Percentiles rank a stretch among this genome's conserved stretches.
These are phyloP conservation scores for Aspergillus calidoustus DNA, from an alignment of 2,329 filamentous ascomycete genomes.

Conservation along the genomic window DNA sequence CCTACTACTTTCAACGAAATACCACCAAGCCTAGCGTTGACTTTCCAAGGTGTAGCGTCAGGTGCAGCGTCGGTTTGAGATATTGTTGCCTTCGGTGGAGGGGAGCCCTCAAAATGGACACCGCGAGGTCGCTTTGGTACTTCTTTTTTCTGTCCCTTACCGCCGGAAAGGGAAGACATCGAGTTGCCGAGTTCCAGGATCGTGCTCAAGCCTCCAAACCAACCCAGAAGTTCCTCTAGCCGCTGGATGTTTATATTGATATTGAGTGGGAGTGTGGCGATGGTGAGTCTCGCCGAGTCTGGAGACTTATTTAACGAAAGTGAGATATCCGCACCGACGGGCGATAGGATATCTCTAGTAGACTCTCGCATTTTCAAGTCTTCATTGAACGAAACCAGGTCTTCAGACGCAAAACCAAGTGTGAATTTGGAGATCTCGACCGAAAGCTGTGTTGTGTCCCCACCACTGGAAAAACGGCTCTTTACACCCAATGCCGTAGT, in stretches of 20 bases:
- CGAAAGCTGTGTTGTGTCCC: conserved; percentile 31
- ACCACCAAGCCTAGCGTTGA: conserved; percentile 77
- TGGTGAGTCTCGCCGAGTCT: conserved; percentile 53
- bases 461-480: conserved; percentile 28
- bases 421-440: conserved; percentile 48
- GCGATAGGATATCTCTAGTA: conserved; percentile 44
- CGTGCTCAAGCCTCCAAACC: conserved; percentile 90
- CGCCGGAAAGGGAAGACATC: conserved; percentile 72
- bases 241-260: conserved; percentile 77
- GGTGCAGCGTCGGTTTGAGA: conserved; percentile 24
- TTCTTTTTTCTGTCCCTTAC: conserved; percentile 41
- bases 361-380: conserved; percentile 52
- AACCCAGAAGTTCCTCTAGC: conserved; percentile 83
- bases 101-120: conserved; percentile 61
- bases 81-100: conserved; percentile 25
- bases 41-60: conserved; percentile 56
- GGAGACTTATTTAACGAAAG: conserved; percentile 40
- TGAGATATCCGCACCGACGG: conserved; percentile 45
- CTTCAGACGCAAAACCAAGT: conserved; percentile 54
- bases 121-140: conserved; percentile 47
- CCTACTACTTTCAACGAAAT: conserved; percentile 77
- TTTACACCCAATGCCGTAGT: conserved; percentile 32
- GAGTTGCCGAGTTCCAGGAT: conserved; percentile 88
- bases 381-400: conserved; percentile 58
- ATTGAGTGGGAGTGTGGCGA: conserved; percentile 77